Evolutionary conservation across 2,329 filamentous ascomycete species (phyloP), one percentile per base, ranked within the genome.

Genomic region (Cyphellophora attinorum): DNA sequence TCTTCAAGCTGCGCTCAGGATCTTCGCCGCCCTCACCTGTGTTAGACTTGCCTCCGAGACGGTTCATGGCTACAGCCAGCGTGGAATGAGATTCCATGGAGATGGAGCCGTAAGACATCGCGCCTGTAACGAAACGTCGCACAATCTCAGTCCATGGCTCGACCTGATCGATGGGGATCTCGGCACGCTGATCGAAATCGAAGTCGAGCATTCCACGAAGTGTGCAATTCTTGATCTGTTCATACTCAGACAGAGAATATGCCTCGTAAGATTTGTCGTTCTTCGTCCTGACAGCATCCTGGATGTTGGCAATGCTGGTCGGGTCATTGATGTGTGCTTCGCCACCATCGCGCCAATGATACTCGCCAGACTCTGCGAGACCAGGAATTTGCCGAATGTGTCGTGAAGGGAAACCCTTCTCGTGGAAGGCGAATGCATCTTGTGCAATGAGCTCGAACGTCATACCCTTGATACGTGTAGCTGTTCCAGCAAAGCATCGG

Each of bases 111-210:
- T 96, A 96, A 3, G 89, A 96, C 89, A 96, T 96, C 50, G 89
- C 89, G 57, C 89, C 89, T 25, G 89, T 95, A 51, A 89, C 91
- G 67, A 95, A 95, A 44, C 89, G 83, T 46, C 89, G 83, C 29
- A 95, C 89, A 51, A 96, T 95, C 53, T 95, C 88, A 3, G 89
- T 95, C 89, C 89, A 96, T 13, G 89, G 85, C 66, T 96, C 89
- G 39, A 96, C 89, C 61, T 95, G 88, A 49, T 95, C 89, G 47
- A 96, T 93, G 4, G 88, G 85, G 16, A 96, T 85, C 1, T 88
- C 77, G 11, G 72, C 76, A 48, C 77, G 72, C 47, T 91, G 82
- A 30, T 95, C 88, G 50, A 94, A 95, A 60, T 93, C 86, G 65
- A 96, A 96, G 60, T 96, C 89, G 27, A 96, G 75, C 55, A 95